Base-by-base conservation (phyloP, 352 stramenopile species). In the Phytophthora syringae region DNA sequence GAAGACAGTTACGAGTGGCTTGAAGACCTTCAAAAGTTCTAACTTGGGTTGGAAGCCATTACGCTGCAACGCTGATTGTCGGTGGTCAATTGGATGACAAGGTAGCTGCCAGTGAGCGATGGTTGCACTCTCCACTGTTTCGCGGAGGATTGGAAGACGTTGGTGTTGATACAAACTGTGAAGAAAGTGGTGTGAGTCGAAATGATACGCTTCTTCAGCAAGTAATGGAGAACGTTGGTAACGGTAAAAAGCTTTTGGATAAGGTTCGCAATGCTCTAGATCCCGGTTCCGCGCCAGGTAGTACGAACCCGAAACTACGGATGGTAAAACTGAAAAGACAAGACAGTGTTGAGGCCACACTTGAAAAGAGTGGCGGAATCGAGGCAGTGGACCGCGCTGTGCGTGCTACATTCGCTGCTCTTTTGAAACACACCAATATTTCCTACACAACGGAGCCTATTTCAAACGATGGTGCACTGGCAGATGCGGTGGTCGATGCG, bases 321-420 rank as follows among this genome's bases (percentile, higher is more conserved):
- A 76, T 75, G 15, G 82, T 78, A 15, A 78, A 75, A 6, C 52
- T 96, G 20, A 94, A 90, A 52, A 73, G 88, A 11, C 82, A 94
- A 63, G 86, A 96, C 43, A 96, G 88, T 54, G 80, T 96, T 3
- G 88, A 96, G 53, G 82, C 80, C 5, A 84, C 81, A 21, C 64
- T 96, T 7, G 86, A 96, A 64, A 95, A 95, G 43, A 96, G 87
- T 60, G 88, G 87, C 13, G 77, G 85, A 1, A 92, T 93, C 18
- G 87, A 95, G 56, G 76, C 77, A 12, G 88, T 96, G 1, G 85
- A 96, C 40, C 86, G 79, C 21, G 88, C 88, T 28, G 88, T 96
- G 21, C 84, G 88, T 21, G 72, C 84, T 13, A 81, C 85, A 7
- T 96, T 95, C 72, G 88, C 88, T 1, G 86, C 85, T 24, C 63